phyloP scores from a whole-genome alignment of 208 protist genomes.

The Leishmania braziliensis region DNA sequence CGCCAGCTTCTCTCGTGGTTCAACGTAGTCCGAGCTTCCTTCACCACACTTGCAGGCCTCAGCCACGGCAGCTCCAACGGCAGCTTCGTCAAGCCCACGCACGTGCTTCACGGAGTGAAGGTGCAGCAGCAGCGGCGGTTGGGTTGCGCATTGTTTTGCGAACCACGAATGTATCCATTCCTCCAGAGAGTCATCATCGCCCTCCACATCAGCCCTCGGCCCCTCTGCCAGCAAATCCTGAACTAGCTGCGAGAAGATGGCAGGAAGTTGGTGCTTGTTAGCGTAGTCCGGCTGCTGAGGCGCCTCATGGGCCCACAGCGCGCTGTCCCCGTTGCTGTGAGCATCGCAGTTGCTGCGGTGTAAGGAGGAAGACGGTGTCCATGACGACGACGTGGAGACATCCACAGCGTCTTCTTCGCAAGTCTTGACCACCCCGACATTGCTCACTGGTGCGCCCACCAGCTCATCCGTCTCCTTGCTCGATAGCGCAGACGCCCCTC shows the following conservation, averaged over 20 bases:
- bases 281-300: constrained; percentile 21
- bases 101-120: neutral
- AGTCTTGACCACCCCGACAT: no score
- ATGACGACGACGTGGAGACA: neutral
- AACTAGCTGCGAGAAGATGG: constrained; percentile 33
- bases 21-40: neutral
- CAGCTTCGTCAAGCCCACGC: neutral
- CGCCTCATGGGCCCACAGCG: constrained; percentile 15
- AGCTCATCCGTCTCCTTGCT: neutral
- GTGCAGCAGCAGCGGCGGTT: neutral
- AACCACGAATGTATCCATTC: constrained; percentile 45
- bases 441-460: neutral
- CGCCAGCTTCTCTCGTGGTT: neutral
- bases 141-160: neutral
- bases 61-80: neutral
- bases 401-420: neutral
- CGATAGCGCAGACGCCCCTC: neutral
- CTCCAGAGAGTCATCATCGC: constrained; percentile 5
- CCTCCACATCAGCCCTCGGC: constrained; percentile 19
- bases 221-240: constrained; percentile 22
- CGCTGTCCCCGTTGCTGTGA: neutral
- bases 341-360: neutral
- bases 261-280: constrained; percentile 29
- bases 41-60: neutral
- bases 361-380: neutral